These are phyloP conservation scores for Eucalyptus sp. DNA, from an alignment of 345 rosid species.

Conservation along the genomic window DNA sequence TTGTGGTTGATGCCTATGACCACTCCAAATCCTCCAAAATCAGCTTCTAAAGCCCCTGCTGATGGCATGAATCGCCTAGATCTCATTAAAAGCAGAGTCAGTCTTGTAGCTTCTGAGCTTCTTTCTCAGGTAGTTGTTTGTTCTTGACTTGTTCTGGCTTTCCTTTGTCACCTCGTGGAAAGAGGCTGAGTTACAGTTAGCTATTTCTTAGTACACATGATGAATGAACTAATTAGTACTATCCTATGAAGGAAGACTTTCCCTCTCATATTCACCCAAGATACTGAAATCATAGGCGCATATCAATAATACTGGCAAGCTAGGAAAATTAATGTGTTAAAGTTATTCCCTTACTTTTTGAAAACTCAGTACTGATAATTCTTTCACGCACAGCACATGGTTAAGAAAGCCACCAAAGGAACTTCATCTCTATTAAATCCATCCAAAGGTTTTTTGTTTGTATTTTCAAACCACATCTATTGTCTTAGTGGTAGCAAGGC, in stretches of 20 bases:
- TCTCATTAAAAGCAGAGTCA: conserved; percentile 56
- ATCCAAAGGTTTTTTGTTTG: background rate
- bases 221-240: background rate
- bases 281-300: background rate
- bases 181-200: background rate
- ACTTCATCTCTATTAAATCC: background rate
- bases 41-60: conserved; percentile 15
- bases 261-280: background rate
- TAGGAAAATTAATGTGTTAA: background rate
- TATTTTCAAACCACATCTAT: background rate
- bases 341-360: background rate
- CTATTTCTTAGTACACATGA: background rate
- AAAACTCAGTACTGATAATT: background rate
- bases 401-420: background rate
- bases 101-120: conserved; percentile 70
- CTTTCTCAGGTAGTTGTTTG: conserved; percentile 71
- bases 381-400: background rate
- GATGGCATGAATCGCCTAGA: conserved; percentile 46
- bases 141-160: background rate
- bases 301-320: background rate
- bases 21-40: conserved; percentile 36
- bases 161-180: background rate
- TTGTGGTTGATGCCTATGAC: conserved; percentile 68
- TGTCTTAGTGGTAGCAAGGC: background rate
- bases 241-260: background rate